Percentiles rank a stretch among this genome's conserved stretches.
Evolutionary conservation across 169 alveolate genomes (phyloP).

Genomic region (Plasmodium yoelii): DNA sequence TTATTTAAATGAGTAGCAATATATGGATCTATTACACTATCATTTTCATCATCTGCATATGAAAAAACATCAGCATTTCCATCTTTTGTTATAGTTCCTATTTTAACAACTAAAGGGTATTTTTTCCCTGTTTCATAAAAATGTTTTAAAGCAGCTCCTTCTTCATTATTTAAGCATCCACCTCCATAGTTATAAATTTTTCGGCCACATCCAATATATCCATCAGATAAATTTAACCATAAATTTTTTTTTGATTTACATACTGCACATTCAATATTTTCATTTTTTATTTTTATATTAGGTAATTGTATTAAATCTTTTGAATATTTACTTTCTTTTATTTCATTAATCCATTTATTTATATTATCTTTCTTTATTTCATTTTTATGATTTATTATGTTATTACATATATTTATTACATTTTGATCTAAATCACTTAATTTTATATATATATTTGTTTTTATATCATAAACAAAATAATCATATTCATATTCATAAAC

Average conservation of each 20-base stretch:
- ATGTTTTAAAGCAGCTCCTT: slow-evolving; percentile 93
- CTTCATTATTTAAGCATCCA: slow-evolving; percentile 91
- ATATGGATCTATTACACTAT: slow-evolving; percentile 89
- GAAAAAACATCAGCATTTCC: slow-evolving; percentile 94
- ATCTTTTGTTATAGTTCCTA: slow-evolving; percentile 93
- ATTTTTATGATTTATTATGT: slow-evolving; percentile 50
- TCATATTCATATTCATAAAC: slow-evolving; percentile 35
- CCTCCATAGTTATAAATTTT: slow-evolving; percentile 90
- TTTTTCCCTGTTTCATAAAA: slow-evolving; percentile 86
- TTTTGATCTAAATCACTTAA: slow-evolving; percentile 42
- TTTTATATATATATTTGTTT: slow-evolving; percentile 10
- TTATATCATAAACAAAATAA: slow-evolving; percentile 37
- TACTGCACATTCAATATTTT: slow-evolving; percentile 63
- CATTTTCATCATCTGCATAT: slow-evolving; percentile 92
- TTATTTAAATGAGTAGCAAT: slow-evolving; percentile 89
- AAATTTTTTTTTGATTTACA: slow-evolving; percentile 52
- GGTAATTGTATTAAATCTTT: slow-evolving; percentile 51
- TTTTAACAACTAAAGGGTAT: slow-evolving; percentile 93
- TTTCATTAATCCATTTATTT: slow-evolving; percentile 61
- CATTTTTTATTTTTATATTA: slow-evolving; percentile 46
- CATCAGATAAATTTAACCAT: slow-evolving; percentile 74
- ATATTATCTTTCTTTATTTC: slow-evolving; percentile 40
- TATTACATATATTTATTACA: slow-evolving; percentile 19
- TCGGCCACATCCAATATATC: slow-evolving; percentile 93
- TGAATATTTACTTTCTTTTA: slow-evolving; percentile 67